A percentile compares a stretch with the other conserved stretches of the same genome.
Evolutionary conservation across 1,139 yeast genomes (phyloP).

Genomic region (Debaryomyces sp.): DNA sequence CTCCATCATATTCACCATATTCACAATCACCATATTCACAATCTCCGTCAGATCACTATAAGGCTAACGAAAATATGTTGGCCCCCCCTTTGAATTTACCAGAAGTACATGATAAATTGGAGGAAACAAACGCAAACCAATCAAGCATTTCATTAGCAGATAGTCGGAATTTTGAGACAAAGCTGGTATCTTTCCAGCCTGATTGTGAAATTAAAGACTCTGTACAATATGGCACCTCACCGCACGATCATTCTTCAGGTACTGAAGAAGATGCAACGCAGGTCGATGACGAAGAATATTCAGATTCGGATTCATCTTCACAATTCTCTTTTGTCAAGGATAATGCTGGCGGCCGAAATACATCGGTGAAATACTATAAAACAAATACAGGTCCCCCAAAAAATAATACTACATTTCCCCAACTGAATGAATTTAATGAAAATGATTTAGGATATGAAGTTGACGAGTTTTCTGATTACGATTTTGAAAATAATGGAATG

Average conservation of each 20-base stretch:
- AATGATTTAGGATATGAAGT: conserved; percentile 39
- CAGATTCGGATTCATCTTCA: conserved; percentile 38
- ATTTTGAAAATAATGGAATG: conserved; percentile 53
- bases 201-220: not conserved
- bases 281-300: conserved; percentile 20
- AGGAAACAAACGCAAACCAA: not conserved
- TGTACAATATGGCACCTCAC: not conserved
- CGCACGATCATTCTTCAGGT: not conserved
- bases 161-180: conserved; percentile 1
- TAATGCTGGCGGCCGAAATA: conserved; percentile 57
- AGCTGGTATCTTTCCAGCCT: conserved; percentile 1
- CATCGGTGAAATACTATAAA: conserved; percentile 64
- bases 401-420: conserved; percentile 7
- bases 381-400: conserved; percentile 20
- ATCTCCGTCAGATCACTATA: not conserved
- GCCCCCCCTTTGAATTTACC: not conserved
- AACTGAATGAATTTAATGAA: conserved; percentile 27
- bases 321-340: conserved; percentile 64
- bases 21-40: not conserved
- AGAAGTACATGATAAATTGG: not conserved
- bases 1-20: not conserved
- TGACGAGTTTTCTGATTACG: conserved; percentile 44
- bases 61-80: not conserved
- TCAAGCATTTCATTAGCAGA: not conserved
- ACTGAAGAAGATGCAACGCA: conserved; percentile 8